Conservation (phyloP, 345 rosid species). For the Crucihimalaya himalaica region DNA sequence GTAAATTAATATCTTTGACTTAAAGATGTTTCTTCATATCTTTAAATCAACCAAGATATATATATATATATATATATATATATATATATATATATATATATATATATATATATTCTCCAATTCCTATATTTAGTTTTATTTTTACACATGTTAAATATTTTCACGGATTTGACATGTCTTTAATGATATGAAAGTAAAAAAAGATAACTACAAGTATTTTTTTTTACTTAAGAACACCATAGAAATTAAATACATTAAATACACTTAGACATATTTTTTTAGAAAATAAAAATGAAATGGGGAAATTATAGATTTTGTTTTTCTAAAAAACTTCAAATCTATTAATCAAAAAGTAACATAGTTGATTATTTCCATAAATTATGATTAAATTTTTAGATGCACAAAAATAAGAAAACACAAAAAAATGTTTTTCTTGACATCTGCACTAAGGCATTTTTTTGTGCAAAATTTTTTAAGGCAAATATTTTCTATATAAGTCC, state of each 20-base stretch:
- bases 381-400: neutral
- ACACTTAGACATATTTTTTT: too few relatives aligned
- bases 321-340: neutral
- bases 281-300: neutral
- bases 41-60: too few relatives aligned
- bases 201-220: neutral
- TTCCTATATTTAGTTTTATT: neutral
- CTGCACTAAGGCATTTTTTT: too few relatives aligned
- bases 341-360: neutral
- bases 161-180: neutral
- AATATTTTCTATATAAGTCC: neutral
- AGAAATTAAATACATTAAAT: neutral
- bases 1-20: too few relatives aligned
- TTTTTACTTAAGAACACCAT: neutral
- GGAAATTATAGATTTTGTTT: neutral
- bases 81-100: too few relatives aligned
- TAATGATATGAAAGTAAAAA: neutral
- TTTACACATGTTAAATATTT: neutral
- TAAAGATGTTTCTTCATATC: too few relatives aligned
- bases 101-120: too few relatives aligned
- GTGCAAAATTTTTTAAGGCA: too few relatives aligned
- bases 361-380: neutral
- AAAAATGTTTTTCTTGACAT: too few relatives aligned
- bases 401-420: neutral
- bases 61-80: too few relatives aligned